phyloP scores from a whole-genome alignment of 768 basidiomycete species.

The Tricholoma terreum region DNA sequence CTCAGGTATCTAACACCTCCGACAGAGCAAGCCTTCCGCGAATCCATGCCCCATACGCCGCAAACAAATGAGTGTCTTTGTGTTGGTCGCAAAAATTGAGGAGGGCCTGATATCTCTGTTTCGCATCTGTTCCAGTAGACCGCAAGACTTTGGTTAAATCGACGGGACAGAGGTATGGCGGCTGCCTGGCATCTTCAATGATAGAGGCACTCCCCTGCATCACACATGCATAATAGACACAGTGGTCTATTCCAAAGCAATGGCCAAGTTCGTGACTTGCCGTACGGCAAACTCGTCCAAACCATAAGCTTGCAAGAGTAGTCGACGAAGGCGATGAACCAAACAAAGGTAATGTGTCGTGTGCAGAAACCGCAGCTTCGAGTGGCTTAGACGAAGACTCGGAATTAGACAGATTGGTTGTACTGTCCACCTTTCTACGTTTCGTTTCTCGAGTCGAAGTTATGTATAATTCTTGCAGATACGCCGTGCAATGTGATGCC shows the following conservation, averaged over 20 bases:
- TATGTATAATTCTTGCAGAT: slow-evolving; percentile 20
- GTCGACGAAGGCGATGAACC: slow-evolving; percentile 10
- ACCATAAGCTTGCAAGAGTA: slow-evolving; percentile 26
- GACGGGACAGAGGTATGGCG: slow-evolving; percentile 33
- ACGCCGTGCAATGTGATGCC: slow-evolving; percentile 30
- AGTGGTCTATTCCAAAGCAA: slow-evolving; percentile 38
- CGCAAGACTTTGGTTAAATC: slow-evolving; percentile 29
- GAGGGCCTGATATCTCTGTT: slow-evolving; percentile 22
- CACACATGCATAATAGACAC: slow-evolving; percentile 34
- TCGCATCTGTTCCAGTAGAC: slow-evolving; percentile 20
- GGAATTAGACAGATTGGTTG: background rate
- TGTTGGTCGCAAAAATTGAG: slow-evolving; percentile 26
- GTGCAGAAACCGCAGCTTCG: background rate
- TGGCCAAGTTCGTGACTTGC: slow-evolving; percentile 42
- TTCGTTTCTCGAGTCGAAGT: slow-evolving; percentile 16
- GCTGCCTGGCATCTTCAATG: slow-evolving; percentile 32
- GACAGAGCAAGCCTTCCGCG: background rate
- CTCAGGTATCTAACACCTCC: background rate
- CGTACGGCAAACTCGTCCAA: slow-evolving; percentile 32
- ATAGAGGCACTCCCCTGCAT: slow-evolving; percentile 35
- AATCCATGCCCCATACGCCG: slow-evolving; percentile 22
- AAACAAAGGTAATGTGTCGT: slow-evolving; percentile 7
- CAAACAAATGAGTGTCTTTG: slow-evolving; percentile 24
- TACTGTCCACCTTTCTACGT: background rate
- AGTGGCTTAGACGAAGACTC: background rate